Evolutionary conservation across 73 alveolate genomes (phyloP).

Genomic region (Durusdinium trenchii): DNA sequence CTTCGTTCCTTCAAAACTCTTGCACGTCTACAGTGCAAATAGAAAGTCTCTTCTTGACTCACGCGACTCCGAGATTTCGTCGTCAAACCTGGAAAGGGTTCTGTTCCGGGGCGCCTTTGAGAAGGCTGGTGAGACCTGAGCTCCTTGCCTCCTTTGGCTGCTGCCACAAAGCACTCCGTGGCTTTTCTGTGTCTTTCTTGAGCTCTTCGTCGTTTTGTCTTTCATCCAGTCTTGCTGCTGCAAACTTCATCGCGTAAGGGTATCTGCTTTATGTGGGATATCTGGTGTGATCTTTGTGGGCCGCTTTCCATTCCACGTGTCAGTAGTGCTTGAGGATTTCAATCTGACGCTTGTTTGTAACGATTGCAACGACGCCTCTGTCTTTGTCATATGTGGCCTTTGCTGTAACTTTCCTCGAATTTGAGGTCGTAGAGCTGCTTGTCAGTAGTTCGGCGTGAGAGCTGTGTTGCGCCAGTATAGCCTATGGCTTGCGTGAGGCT

Average conservation of each 20-base stretch:
- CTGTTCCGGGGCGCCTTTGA: too few relatives aligned
- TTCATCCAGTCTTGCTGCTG: slow-evolving; percentile 28
- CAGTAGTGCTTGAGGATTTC: not conserved
- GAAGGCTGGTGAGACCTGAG: too few relatives aligned
- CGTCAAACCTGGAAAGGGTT: too few relatives aligned
- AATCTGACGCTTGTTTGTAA: not conserved
- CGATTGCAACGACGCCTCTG: not conserved
- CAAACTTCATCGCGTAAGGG: slow-evolving; percentile 16
- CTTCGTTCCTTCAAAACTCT: too few relatives aligned
- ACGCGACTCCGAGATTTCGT: too few relatives aligned
- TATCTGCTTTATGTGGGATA: not conserved
- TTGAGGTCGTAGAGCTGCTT: slow-evolving; percentile 19
- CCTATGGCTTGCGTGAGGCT: not conserved
- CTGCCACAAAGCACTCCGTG: too few relatives aligned
- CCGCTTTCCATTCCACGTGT: slow-evolving; percentile 13
- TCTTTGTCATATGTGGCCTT: slow-evolving; percentile 29
- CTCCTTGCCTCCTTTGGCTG: too few relatives aligned
- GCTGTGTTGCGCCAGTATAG: not conserved
- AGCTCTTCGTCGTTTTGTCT: too few relatives aligned
- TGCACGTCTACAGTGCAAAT: too few relatives aligned
- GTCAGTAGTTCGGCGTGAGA: slow-evolving; percentile 8
- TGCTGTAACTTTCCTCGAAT: not conserved
- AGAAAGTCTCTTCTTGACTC: too few relatives aligned
- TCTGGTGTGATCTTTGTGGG: slow-evolving; percentile 43
- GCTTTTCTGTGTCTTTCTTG: too few relatives aligned